Conservation (phyloP, 2,329 filamentous ascomycete species). For the Hypoxylon sp. region DNA sequence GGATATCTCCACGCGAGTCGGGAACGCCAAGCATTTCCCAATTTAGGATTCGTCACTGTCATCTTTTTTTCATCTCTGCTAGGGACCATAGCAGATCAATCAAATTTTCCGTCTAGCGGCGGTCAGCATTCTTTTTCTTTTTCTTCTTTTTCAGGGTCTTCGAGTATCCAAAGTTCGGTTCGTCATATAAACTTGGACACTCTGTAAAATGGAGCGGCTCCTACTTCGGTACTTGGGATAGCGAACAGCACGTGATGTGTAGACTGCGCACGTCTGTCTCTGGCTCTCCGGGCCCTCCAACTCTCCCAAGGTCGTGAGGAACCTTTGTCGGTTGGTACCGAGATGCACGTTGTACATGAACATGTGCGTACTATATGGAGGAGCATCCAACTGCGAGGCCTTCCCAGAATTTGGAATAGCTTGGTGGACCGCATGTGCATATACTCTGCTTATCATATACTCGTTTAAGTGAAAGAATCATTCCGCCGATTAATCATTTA, state of each 20-base stretch:
- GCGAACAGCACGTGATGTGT: slow-evolving; percentile 6
- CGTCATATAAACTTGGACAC: background rate
- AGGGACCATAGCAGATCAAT: background rate
- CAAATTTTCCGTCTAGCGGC: slow-evolving; percentile 1
- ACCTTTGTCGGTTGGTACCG: background rate
- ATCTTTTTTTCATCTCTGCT: background rate
- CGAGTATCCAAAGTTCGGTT: background rate
- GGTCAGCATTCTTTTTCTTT: slow-evolving; percentile 3
- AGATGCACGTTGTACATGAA: background rate
- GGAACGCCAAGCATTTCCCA: slow-evolving; percentile 23
- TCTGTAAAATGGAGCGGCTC: background rate
- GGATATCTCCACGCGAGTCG: slow-evolving; percentile 27
- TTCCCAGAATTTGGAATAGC: background rate
- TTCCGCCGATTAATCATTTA: slow-evolving; percentile 9
- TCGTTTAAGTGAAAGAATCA: background rate
- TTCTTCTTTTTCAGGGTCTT: background rate
- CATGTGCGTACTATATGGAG: too few species aligned
- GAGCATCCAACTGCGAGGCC: background rate
- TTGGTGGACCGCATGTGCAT: background rate
- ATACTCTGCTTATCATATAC: background rate
- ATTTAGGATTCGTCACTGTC: slow-evolving; percentile 14
- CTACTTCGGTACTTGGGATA: slow-evolving; percentile 2
- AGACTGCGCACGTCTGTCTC: too few species aligned
- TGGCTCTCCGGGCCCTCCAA: too few species aligned
- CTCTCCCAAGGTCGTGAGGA: too few species aligned